Evolutionary conservation across 305 asterid species (phyloP), one percentile per base, ranked within the genome.

Genomic region (Solanum hybrid): DNA sequence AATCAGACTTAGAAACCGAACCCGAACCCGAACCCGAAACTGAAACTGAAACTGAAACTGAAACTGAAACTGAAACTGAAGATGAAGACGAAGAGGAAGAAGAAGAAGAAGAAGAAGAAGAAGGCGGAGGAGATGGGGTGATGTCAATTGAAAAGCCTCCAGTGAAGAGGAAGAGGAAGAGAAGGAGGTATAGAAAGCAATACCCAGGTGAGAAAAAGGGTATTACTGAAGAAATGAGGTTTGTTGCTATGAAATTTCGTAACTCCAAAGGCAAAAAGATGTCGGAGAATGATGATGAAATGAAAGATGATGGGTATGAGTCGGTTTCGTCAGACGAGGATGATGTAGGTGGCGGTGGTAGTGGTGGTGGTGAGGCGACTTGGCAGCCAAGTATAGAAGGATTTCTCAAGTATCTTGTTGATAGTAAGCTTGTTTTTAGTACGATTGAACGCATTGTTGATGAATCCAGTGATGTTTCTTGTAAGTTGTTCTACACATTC

Each of bases 221-320:
- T 20, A 96, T 96, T 20, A 93, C 96, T 37, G 99, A 97, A 94
- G 99, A 97, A 92, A 95, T 97, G 98, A 92, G 99, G 88, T 97
- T 97, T 88, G 96, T 97, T 40, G 96, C 99, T 0, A 97, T 97
- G 99, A 96, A 94, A 90, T 94, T 96, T 88, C 91, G 96, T 51
- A 97, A 93, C 79, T 88, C 10, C 73, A 35, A 80, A 89, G 88
- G 46, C 14, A 88, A 42, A 32, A 36, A 24, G 31, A 35, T 1
- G 51, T 27, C 85, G 27, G 89, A 11, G 81, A 42, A 26, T 31
- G 69, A 42, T 56, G 87, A 89, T 31, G 89, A 38, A 93, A 86
- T 89, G 84, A 91, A 9, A 22, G 89, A 17, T 84, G 92, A 89
- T 88, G 90, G 81, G 26, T 90, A 85, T 11, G 90, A 38, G 66